These are phyloP conservation scores for Silene uniflora DNA, from an alignment of 148 eudicot genomes.

Conservation along the genomic window DNA sequence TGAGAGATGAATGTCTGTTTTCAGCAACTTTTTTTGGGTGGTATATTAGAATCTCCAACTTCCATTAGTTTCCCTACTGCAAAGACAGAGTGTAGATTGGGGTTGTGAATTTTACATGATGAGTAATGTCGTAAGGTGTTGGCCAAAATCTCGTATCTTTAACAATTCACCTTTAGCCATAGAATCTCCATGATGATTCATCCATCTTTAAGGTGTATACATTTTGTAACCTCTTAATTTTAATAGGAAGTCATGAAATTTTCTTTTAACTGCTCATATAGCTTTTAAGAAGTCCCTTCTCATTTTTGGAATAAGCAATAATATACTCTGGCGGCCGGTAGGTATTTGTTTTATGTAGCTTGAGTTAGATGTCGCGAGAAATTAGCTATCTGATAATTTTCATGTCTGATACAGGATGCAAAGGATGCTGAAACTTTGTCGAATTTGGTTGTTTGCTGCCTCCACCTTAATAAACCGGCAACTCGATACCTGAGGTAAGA, in stretches of 20 bases:
- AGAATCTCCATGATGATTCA: not conserved
- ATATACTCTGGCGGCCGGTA: not conserved
- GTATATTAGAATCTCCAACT: not conserved
- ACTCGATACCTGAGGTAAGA: constrained; percentile 74
- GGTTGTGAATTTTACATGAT: not conserved
- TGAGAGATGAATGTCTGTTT: not conserved
- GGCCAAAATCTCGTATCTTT: not conserved
- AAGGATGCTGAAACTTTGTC: constrained; percentile 92
- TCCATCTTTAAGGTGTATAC: not conserved
- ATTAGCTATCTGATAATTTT: not conserved
- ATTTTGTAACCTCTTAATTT: not conserved
- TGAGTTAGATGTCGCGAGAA: not conserved
- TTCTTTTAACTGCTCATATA: not conserved
- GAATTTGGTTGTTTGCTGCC: constrained; percentile 83
- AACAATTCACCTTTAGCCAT: not conserved
- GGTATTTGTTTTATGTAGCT: not conserved
- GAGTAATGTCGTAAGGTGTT: not conserved
- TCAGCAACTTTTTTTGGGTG: not conserved
- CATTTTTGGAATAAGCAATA: not conserved
- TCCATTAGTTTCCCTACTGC: not conserved
- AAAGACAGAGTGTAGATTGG: not conserved
- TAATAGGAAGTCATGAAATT: not conserved
- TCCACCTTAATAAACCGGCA: constrained; percentile 79
- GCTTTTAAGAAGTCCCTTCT: not conserved
- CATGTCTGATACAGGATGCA: constrained; percentile 55